A percentile compares a stretch with the other conserved stretches of the same genome.
Conservation (phyloP, 768 basidiomycete genomes). For the Tephrocybe sp. region DNA sequence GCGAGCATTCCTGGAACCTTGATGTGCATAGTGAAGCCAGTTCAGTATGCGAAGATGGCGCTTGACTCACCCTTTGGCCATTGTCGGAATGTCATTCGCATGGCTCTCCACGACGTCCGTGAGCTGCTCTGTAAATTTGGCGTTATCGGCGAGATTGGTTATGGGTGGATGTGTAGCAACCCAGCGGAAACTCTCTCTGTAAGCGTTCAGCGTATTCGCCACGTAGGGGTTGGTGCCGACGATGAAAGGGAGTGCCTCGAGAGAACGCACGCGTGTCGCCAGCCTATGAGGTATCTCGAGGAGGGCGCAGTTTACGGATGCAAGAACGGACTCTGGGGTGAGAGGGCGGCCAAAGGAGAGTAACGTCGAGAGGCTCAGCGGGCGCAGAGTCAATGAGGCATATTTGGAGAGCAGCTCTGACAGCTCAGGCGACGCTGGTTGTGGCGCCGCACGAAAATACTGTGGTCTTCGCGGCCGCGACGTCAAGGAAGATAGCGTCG, state of each 20-base stretch:
- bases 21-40: background rate
- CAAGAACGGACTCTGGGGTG: conserved; percentile 66
- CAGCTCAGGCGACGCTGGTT: conserved; percentile 51
- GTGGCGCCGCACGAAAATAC: conserved; percentile 41
- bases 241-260: conserved; percentile 82
- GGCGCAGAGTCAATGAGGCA: conserved; percentile 57
- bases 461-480: conserved; percentile 9
- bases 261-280: conserved; percentile 68
- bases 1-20: conserved; percentile 84
- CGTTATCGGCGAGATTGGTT: conserved; percentile 67
- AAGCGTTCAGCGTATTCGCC: conserved; percentile 65
- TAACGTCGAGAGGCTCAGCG: conserved; percentile 70
- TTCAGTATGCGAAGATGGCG: background rate
- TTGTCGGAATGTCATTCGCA: conserved; percentile 84
- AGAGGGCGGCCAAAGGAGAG: conserved; percentile 77
- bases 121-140: conserved; percentile 64
- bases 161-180: conserved; percentile 69
- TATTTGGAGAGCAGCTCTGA: conserved; percentile 63
- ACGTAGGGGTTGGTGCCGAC: conserved; percentile 89
- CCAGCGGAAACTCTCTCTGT: conserved; percentile 68
- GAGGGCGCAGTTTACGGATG: conserved; percentile 73
- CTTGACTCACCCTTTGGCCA: conserved; percentile 76
- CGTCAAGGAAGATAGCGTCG: conserved; percentile 9
- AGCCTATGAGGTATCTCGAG: conserved; percentile 78
- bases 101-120: conserved; percentile 73